Percentiles rank a stretch among this genome's conserved stretches.
Conservation (phyloP, 1,139 yeast genomes). For the Suhomyces taliae region DNA sequence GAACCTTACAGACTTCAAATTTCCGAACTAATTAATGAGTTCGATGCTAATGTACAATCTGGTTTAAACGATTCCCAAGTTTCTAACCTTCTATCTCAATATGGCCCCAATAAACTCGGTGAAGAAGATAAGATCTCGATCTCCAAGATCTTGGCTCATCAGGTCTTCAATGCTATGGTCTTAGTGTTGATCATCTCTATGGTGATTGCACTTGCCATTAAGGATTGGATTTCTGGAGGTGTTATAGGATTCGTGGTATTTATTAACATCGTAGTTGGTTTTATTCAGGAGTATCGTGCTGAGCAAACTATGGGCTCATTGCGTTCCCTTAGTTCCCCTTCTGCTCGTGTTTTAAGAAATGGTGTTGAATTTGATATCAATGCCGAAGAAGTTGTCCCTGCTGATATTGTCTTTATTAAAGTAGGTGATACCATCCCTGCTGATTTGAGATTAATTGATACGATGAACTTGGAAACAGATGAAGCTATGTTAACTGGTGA, state of each 20-base stretch:
- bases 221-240: conserved; percentile 83
- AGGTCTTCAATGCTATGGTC: conserved; percentile 79
- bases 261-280: conserved; percentile 69
- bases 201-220: conserved; percentile 73
- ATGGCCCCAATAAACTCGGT: conserved; percentile 66
- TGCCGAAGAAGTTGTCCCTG: conserved; percentile 74
- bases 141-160: conserved; percentile 60
- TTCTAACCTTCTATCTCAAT: conserved; percentile 17
- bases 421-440: conserved; percentile 85
- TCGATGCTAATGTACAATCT: conserved; percentile 37
- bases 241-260: conserved; percentile 71
- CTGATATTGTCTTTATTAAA: conserved; percentile 64
- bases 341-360: conserved; percentile 67
- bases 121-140: conserved; percentile 61
- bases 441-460: conserved; percentile 60
- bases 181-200: conserved; percentile 70
- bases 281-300: conserved; percentile 69
- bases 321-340: conserved; percentile 66
- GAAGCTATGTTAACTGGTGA: conserved; percentile 83
- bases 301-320: conserved; percentile 82
- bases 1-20: conserved; percentile 36
- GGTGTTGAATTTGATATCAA: conserved; percentile 61
- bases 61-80: conserved; percentile 52
- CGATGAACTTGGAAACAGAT: conserved; percentile 73
- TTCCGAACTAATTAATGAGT: conserved; percentile 35